Evolutionary conservation across 352 stramenopile species (phyloP).

Genomic region (Phytophthora sojae): DNA sequence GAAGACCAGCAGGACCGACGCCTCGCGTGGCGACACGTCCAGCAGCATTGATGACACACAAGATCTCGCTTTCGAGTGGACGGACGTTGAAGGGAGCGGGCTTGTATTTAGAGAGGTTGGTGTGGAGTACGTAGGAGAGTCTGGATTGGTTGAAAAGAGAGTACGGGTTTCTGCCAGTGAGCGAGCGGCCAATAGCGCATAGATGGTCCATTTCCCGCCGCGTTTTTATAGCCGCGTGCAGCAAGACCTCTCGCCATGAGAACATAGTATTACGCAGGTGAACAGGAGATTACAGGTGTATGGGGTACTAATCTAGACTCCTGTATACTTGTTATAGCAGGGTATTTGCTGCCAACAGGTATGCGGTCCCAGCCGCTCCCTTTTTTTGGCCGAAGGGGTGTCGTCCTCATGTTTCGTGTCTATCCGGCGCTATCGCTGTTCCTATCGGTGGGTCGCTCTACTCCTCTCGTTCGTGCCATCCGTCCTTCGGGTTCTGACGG

Average conservation of each 20-base stretch:
- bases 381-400: conserved; percentile 20
- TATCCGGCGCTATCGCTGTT: conserved; percentile 14
- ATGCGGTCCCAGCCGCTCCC: background rate
- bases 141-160: background rate
- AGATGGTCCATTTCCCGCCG: conserved; percentile 8
- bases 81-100: conserved; percentile 10
- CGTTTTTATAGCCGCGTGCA: conserved; percentile 36
- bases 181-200: background rate
- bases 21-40: conserved; percentile 24
- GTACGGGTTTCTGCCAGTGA: conserved; percentile 22
- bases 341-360: background rate
- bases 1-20: conserved; percentile 28
- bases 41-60: conserved; percentile 22
- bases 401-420: conserved; percentile 41
- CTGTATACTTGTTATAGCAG: background rate
- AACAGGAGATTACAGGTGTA: background rate
- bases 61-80: conserved; percentile 5
- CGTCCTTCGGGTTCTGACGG: conserved; percentile 30
- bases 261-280: background rate
- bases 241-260: background rate
- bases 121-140: background rate
- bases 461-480: conserved; percentile 11
- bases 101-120: conserved; percentile 3
- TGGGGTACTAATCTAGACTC: background rate
- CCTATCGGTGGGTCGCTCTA: background rate